Percentiles rank a stretch among this genome's conserved stretches.
phyloP scores from a whole-genome alignment of 768 basidiomycete species.

The Trametes coccinea region DNA sequence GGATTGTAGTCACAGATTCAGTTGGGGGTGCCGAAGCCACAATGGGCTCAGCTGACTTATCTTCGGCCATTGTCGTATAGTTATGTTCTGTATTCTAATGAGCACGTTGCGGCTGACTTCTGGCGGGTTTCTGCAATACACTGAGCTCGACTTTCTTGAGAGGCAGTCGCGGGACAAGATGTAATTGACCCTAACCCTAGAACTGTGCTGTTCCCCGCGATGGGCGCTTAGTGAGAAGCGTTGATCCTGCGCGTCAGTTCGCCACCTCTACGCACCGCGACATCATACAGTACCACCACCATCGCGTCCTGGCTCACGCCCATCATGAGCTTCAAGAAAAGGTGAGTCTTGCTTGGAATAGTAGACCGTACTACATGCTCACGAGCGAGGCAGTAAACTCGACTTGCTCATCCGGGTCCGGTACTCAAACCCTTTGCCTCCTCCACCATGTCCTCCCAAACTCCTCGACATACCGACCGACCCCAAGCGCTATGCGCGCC shows the following conservation, averaged over 20 bases:
- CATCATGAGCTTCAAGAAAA: constrained; percentile 59
- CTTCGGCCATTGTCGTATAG: neutral
- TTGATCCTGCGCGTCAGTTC: constrained; percentile 2
- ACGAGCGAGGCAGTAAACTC: constrained; percentile 54
- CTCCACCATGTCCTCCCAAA: constrained; percentile 97
- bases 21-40: constrained; percentile 9
- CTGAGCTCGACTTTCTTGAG: neutral
- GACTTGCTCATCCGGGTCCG: constrained; percentile 93
- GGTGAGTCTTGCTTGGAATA: constrained; percentile 32
- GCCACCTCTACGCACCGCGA: neutral
- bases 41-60: neutral
- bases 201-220: neutral
- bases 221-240: neutral
- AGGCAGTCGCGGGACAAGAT: neutral
- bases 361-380: neutral
- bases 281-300: neutral
- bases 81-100: neutral
- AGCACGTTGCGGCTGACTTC: neutral
- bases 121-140: neutral
- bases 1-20: constrained; percentile 23
- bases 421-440: constrained; percentile 90
- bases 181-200: constrained; percentile 9
- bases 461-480: constrained; percentile 90
- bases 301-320: neutral
- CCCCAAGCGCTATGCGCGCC: constrained; percentile 82